These are phyloP conservation scores for Boletus tomentosulus DNA, from an alignment of 768 basidiomycete genomes.

Conservation along the genomic window DNA sequence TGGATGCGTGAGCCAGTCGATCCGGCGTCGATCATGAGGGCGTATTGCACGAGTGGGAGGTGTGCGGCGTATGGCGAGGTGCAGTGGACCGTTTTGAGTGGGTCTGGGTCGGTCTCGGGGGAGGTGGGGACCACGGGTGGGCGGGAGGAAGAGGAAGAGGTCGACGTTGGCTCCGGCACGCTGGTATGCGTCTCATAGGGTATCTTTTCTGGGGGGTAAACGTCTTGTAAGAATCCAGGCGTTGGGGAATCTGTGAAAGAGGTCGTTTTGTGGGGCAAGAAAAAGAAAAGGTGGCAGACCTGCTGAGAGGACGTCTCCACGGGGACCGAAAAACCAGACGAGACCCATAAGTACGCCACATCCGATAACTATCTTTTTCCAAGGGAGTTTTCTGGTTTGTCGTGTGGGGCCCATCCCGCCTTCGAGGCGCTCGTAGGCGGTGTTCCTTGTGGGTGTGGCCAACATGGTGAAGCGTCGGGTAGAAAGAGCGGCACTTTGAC, in stretches of 20 bases:
- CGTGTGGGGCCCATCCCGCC: slow-evolving; percentile 53
- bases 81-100: slow-evolving; percentile 69
- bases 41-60: slow-evolving; percentile 77
- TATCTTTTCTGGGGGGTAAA: slow-evolving; percentile 22
- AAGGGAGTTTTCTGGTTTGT: slow-evolving; percentile 35
- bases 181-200: slow-evolving; percentile 3
- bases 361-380: slow-evolving; percentile 67
- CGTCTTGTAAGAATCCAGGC: slow-evolving; percentile 2
- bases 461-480: slow-evolving; percentile 18
- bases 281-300: slow-evolving; percentile 14
- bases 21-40: slow-evolving; percentile 97
- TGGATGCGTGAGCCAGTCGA: slow-evolving; percentile 97
- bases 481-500: slow-evolving; percentile 7
- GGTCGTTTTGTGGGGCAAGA: not conserved
- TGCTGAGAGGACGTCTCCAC: slow-evolving; percentile 12
- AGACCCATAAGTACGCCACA: slow-evolving; percentile 52
- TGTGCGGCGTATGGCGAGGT: slow-evolving; percentile 45
- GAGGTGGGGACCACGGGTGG: slow-evolving; percentile 40
- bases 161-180: not conserved
- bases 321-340: slow-evolving; percentile 66
- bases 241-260: not conserved
- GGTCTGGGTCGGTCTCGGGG: slow-evolving; percentile 72
- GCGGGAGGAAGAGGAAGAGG: not conserved
- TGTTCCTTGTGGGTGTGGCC: slow-evolving; percentile 34
- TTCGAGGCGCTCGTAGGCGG: slow-evolving; percentile 58